Percentiles rank a stretch among this genome's conserved stretches.
These are phyloP conservation scores for Aspergillus sp. DNA, from an alignment of 2,329 filamentous ascomycete species.

Conservation along the genomic window DNA sequence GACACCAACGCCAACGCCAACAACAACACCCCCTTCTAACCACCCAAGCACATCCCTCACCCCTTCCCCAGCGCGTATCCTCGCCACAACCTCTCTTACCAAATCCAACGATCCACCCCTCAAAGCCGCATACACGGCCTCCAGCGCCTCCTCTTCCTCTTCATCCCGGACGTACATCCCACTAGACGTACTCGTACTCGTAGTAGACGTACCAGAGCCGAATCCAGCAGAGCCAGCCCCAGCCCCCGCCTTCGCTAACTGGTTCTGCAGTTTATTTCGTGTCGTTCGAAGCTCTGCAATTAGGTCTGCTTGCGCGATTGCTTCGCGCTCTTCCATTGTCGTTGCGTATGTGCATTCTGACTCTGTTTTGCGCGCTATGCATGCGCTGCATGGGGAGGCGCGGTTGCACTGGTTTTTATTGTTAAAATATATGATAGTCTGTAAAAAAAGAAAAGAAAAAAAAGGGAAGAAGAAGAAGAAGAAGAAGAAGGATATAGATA, in stretches of 20 bases:
- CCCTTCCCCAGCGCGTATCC: conserved; percentile 11
- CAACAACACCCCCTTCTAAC: neutral
- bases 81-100: conserved; percentile 10
- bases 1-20: neutral
- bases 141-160: conserved; percentile 9
- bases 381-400: conserved; percentile 16
- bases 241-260: neutral
- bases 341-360: conserved; percentile 18
- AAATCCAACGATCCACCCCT: conserved; percentile 9
- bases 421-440: neutral
- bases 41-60: conserved; percentile 7
- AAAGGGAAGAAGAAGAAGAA: neutral
- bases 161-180: neutral
- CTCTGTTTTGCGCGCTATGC: conserved; percentile 13
- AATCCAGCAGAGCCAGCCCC: neutral
- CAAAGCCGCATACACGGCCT: conserved; percentile 14
- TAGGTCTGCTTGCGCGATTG: conserved; percentile 18
- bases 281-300: conserved; percentile 15
- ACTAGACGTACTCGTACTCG: neutral
- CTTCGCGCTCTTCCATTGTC: conserved; percentile 15
- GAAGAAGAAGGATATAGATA: neutral
- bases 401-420: conserved; percentile 16
- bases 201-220: neutral
- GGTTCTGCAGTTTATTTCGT: conserved; percentile 7
- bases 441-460: neutral